These are phyloP conservation scores for Phytopythium aichiense DNA, from an alignment of 352 stramenopile species.

Conservation along the genomic window DNA sequence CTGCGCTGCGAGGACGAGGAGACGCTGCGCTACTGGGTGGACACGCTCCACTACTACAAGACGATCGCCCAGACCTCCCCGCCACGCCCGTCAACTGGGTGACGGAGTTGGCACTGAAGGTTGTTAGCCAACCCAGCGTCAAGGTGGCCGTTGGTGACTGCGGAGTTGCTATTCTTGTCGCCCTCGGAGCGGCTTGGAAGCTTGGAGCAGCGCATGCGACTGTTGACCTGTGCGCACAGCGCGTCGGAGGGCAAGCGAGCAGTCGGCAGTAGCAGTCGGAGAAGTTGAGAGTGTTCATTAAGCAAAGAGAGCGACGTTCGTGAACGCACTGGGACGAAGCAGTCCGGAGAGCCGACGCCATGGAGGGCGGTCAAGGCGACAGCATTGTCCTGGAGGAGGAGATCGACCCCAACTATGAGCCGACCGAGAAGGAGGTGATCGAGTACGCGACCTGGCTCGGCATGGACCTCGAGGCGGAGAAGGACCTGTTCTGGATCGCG, in stretches of 20 bases:
- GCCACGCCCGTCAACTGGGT: conserved; percentile 34
- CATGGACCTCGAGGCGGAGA: conserved; percentile 91
- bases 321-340: background rate
- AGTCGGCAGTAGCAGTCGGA: background rate
- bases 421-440: conserved; percentile 86
- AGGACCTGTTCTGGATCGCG: conserved; percentile 93
- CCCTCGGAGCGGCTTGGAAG: background rate
- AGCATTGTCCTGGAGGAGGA: conserved; percentile 93
- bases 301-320: background rate
- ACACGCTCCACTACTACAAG: conserved; percentile 66
- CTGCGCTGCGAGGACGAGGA: conserved; percentile 55
- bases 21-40: conserved; percentile 58
- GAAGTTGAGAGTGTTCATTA: background rate
- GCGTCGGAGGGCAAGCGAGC: background rate
- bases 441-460: conserved; percentile 96
- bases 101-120: background rate
- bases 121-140: no score
- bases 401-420: conserved; percentile 95
- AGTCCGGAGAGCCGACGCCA: conserved; percentile 2
- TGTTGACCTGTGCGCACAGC: background rate
- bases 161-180: background rate
- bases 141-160: background rate
- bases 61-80: conserved; percentile 37
- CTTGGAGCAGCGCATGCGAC: background rate
- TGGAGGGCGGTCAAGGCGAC: conserved; percentile 51